phyloP scores from a whole-genome alignment of 805 yeast species.

The Yarrowia alimentaria region DNA sequence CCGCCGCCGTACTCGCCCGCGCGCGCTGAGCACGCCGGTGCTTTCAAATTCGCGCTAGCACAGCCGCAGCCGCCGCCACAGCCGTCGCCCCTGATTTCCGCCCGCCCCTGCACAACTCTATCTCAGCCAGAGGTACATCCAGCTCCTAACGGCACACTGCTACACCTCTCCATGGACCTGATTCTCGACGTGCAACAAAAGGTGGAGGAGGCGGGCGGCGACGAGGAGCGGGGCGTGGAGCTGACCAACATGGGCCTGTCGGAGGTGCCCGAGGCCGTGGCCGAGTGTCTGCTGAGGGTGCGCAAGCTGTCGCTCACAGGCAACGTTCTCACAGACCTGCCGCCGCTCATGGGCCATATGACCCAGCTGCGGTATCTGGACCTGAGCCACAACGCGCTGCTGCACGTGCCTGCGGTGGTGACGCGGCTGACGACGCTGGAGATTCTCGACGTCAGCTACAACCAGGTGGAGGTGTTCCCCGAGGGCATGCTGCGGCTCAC shows the following conservation, averaged over 20 bases:
- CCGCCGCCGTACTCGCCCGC: too few relatives aligned
- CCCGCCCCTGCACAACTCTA: constrained; percentile 24
- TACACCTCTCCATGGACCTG: constrained; percentile 17
- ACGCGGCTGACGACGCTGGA: constrained; percentile 49
- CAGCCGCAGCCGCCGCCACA: too few relatives aligned
- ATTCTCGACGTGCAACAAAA: constrained; percentile 20
- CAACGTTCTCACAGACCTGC: constrained; percentile 50
- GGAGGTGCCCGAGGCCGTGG: constrained; percentile 43
- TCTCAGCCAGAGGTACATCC: too few relatives aligned
- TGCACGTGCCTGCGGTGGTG: constrained; percentile 50
- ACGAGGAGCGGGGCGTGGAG: constrained; percentile 36
- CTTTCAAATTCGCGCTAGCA: too few relatives aligned
- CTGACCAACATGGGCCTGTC: constrained; percentile 44
- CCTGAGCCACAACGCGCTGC: constrained; percentile 58
- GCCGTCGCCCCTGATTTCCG: too few relatives aligned
- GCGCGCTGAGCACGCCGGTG: too few relatives aligned
- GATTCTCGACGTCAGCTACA: constrained; percentile 63
- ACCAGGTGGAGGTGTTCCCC: constrained; percentile 52
- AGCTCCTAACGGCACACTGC: too few relatives aligned
- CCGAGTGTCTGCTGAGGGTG: constrained; percentile 43
- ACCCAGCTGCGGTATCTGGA: constrained; percentile 58
- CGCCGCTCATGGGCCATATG: constrained; percentile 46
- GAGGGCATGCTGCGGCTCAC: constrained; percentile 42
- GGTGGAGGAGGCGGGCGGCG: constrained; percentile 26
- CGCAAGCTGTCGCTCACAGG: constrained; percentile 56